A percentile compares a stretch with the other conserved stretches of the same genome.
Evolutionary conservation across 305 asterid genomes (phyloP).

Genomic region (Fraxinus baroniana): DNA sequence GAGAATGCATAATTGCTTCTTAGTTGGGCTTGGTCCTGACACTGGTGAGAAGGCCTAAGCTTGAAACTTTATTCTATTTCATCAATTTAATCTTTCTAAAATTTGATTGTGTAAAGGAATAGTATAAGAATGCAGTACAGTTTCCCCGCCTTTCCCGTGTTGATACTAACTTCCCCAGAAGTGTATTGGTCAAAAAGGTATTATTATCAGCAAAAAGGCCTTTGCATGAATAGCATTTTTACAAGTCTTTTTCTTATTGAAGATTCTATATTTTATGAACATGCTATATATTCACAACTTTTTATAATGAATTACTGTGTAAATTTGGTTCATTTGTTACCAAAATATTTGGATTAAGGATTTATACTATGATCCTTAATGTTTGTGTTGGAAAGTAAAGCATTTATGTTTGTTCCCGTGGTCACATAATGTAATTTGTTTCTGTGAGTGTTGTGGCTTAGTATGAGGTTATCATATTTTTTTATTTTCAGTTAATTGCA

Average conservation of each 20-base stretch:
- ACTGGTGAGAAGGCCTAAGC: neutral
- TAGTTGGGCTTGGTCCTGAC: neutral
- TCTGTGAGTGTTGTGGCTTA: neutral
- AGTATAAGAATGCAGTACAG: neutral
- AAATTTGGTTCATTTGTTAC: neutral
- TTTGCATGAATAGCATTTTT: neutral
- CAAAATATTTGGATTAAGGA: neutral
- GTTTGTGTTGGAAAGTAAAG: neutral
- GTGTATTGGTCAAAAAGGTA: neutral
- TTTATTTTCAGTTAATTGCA: constrained; percentile 35
- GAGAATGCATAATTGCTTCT: neutral
- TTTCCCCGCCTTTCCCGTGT: neutral
- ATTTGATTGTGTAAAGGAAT: neutral
- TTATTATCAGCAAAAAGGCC: neutral
- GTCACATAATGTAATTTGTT: neutral
- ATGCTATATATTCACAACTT: neutral
- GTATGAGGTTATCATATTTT: neutral
- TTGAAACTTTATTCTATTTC: neutral
- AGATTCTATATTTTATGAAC: neutral
- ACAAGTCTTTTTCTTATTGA: neutral
- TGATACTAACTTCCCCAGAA: neutral
- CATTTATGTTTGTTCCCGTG: neutral
- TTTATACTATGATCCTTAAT: neutral
- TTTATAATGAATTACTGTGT: neutral
- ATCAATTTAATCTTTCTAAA: neutral